Evolutionary conservation across 306 rosid species (phyloP).

Genomic region (Arachis hypogaea): DNA sequence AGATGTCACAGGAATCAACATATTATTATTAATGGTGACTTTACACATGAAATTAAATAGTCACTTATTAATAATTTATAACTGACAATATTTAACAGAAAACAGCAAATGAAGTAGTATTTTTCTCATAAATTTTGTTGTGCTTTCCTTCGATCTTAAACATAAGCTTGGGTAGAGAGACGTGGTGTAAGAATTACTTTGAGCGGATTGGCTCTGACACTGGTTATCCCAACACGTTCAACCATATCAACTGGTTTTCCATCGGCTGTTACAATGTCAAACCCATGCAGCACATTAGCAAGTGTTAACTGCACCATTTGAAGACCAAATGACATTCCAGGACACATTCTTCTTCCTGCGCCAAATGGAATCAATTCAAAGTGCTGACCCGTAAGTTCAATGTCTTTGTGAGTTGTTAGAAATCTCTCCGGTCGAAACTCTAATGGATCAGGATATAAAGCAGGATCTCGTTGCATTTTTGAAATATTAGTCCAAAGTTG

Average conservation of each 20-base stretch:
- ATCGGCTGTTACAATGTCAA: constrained; percentile 30
- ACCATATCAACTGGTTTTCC: constrained; percentile 23
- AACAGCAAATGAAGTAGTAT: too few relatives aligned
- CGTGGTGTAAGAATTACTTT: constrained; percentile 38
- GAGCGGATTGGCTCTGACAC: constrained; percentile 31
- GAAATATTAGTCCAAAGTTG: constrained; percentile 49
- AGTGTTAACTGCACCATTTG: constrained; percentile 24
- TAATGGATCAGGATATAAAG: background rate
- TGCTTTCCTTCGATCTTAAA: background rate
- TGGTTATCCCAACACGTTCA: constrained; percentile 27
- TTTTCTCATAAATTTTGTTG: too few relatives aligned
- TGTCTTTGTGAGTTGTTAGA: constrained; percentile 18
- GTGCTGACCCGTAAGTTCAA: constrained; percentile 22
- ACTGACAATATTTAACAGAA: too few relatives aligned
- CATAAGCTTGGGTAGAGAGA: background rate
- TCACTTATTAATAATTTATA: too few relatives aligned
- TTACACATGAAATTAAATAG: too few relatives aligned
- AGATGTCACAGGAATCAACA: too few relatives aligned
- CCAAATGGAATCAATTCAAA: constrained; percentile 40
- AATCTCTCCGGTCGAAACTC: constrained; percentile 41
- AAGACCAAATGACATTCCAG: constrained; percentile 23
- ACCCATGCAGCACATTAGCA: constrained; percentile 36
- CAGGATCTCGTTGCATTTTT: constrained; percentile 49
- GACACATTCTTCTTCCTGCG: constrained; percentile 40
- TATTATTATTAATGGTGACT: too few relatives aligned